phyloP scores from a whole-genome alignment of 2,329 filamentous ascomycete genomes.

The Pseudogymnoascus sp. region DNA sequence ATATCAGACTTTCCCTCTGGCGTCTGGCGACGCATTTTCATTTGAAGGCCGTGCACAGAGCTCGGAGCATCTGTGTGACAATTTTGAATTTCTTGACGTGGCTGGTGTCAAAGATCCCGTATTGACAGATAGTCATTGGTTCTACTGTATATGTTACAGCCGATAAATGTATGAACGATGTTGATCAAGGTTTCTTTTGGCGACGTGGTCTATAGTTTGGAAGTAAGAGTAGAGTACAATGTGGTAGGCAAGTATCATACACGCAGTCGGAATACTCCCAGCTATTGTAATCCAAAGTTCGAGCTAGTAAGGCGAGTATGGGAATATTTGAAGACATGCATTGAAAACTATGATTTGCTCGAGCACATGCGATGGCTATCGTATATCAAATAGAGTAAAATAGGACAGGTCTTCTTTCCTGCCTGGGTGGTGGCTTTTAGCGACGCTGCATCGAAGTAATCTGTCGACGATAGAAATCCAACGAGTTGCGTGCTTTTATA shows the following conservation, averaged over 20 bases:
- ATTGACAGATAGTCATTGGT: background rate
- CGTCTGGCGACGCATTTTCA: background rate
- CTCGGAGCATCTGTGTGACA: background rate
- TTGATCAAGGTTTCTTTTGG: background rate
- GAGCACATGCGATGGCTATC: background rate
- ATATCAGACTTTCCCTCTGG: background rate
- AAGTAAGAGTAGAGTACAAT: background rate
- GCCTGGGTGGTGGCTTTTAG: background rate
- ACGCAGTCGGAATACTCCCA: background rate
- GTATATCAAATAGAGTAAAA: background rate
- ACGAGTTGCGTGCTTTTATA: background rate
- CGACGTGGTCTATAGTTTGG: background rate
- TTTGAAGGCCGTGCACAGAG: background rate
- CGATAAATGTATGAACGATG: background rate
- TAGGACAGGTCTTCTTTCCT: background rate
- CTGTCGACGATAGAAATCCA: background rate
- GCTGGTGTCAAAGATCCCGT: background rate
- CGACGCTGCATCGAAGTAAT: background rate
- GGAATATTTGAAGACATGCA: too few species aligned
- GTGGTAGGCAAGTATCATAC: background rate
- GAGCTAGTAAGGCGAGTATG: background rate
- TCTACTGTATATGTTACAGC: background rate
- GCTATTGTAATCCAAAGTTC: too few species aligned
- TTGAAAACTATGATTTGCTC: background rate
- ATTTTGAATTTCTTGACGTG: background rate